phyloP scores from a whole-genome alignment of 169 alveolate genomes.

The Fabrea salina region DNA sequence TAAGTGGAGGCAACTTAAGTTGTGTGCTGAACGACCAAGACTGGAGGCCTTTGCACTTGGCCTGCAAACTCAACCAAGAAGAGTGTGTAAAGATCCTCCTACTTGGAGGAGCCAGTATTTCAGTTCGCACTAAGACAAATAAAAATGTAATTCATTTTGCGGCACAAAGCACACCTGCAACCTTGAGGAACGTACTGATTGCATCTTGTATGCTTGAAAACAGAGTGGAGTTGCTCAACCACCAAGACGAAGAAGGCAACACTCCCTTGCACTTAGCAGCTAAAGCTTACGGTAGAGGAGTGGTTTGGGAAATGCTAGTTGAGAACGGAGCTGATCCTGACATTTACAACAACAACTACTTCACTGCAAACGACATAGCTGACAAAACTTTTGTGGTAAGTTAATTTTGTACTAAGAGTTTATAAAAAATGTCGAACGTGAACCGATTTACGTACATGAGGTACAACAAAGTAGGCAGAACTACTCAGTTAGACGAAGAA shows the following conservation, averaged over 20 bases:
- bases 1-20: not conserved
- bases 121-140: not conserved
- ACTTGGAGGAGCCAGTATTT: conserved; percentile 2
- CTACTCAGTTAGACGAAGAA: conserved; percentile 24
- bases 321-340: conserved; percentile 24
- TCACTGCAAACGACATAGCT: not conserved
- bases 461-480: conserved; percentile 29
- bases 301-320: not conserved
- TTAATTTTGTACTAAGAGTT: too few species aligned
- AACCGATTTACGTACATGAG: conserved; percentile 22
- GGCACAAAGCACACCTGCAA: conserved; percentile 23
- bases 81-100: not conserved
- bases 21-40: not conserved
- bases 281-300: not conserved
- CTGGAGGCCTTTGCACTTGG: conserved; percentile 25
- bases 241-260: conserved; percentile 20
- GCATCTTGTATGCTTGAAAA: not conserved
- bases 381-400: too few species aligned
- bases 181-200: not conserved
- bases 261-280: conserved; percentile 30
- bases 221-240: not conserved
- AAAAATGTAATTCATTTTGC: conserved; percentile 22
- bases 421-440: conserved; percentile 16
- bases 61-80: conserved; percentile 17
- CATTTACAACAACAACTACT: not conserved